Evolutionary conservation across 1,139 yeast genomes (phyloP).

Genomic region (Blastobotrys proliferans): DNA sequence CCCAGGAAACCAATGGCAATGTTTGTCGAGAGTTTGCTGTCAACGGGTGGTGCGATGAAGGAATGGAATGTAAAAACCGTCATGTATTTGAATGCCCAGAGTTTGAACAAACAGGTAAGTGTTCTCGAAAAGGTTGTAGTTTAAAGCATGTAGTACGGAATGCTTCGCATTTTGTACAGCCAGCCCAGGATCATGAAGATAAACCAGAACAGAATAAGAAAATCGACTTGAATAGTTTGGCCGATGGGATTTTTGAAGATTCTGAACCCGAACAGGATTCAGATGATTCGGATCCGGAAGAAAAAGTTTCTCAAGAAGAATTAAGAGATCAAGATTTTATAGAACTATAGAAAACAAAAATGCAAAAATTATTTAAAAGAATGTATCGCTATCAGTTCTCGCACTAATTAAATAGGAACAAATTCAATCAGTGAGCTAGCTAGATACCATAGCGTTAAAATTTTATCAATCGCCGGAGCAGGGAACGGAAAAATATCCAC

Average conservation of each 20-base stretch:
- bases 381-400: slow-evolving; percentile 28
- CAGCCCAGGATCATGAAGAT: slow-evolving; percentile 32
- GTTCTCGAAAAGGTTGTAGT: slow-evolving; percentile 50
- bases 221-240: slow-evolving; percentile 18
- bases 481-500: slow-evolving; percentile 33
- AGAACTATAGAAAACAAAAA: slow-evolving; percentile 10
- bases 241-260: slow-evolving; percentile 15
- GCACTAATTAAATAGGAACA: slow-evolving; percentile 20
- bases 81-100: slow-evolving; percentile 72
- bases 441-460: slow-evolving; percentile 24
- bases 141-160: slow-evolving; percentile 43
- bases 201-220: slow-evolving; percentile 29
- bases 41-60: slow-evolving; percentile 65
- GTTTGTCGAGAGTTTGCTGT: slow-evolving; percentile 65
- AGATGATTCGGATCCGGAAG: slow-evolving; percentile 6
- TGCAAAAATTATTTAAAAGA: slow-evolving; percentile 3
- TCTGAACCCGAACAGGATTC: slow-evolving; percentile 13
- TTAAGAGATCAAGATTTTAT: slow-evolving; percentile 18
- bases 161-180: slow-evolving; percentile 31
- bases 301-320: slow-evolving; percentile 10
- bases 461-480: slow-evolving; percentile 27
- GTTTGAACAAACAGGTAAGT: slow-evolving; percentile 54
- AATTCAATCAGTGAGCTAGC: slow-evolving; percentile 23
- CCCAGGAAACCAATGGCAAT: slow-evolving; percentile 41
- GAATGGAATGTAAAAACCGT: slow-evolving; percentile 51